Evolutionary conservation across 2,329 filamentous ascomycete genomes (phyloP).

Genomic region (Pseudocercospora fuligena): DNA sequence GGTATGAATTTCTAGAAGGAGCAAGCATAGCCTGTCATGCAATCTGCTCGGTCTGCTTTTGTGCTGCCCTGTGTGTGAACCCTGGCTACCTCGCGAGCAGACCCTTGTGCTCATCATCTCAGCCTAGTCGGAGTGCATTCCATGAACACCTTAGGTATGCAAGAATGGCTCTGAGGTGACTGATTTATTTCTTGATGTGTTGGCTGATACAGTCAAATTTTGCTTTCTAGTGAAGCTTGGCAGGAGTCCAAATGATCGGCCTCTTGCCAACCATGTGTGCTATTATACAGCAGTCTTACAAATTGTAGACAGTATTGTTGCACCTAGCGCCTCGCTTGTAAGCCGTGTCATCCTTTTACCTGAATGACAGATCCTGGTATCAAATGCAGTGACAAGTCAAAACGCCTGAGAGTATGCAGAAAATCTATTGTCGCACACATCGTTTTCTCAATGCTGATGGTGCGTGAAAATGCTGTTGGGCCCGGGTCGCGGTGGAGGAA

Average conservation of each 20-base stretch:
- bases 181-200: too few relatives aligned
- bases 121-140: too few relatives aligned
- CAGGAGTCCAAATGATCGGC: not conserved
- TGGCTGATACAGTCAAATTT: too few relatives aligned
- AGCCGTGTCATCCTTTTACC: not conserved
- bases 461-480: not conserved
- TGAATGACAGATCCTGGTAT: not conserved
- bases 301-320: not conserved
- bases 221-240: not conserved
- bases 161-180: too few relatives aligned
- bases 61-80: too few relatives aligned
- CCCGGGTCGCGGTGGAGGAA: constrained; percentile 3
- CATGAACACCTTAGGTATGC: too few relatives aligned
- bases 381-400: constrained; percentile 1
- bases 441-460: not conserved
- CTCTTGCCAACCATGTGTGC: not conserved
- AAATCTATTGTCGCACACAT: not conserved
- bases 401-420: not conserved
- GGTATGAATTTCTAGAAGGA: too few relatives aligned
- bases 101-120: too few relatives aligned
- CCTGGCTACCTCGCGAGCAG: too few relatives aligned
- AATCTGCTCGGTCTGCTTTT: too few relatives aligned
- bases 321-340: constrained; percentile 4
- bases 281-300: not conserved
- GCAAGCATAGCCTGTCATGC: too few relatives aligned